Evolutionary conservation across 75 land plant species (phyloP).

Genomic region (Selaginella tamariscina): DNA sequence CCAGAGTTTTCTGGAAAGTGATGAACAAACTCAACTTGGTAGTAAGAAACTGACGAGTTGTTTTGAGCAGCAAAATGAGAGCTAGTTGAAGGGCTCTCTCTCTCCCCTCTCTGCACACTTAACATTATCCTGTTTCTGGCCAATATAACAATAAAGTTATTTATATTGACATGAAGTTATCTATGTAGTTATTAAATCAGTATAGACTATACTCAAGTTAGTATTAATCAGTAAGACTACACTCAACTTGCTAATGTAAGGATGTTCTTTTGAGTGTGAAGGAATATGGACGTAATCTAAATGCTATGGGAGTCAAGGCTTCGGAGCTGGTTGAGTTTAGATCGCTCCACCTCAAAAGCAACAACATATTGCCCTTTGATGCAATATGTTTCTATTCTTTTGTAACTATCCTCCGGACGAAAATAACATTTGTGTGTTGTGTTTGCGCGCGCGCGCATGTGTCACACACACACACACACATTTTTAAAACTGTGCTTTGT

Average conservation of each 20-base stretch:
- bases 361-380: background rate
- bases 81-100: slow-evolving; percentile 65
- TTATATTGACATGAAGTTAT: background rate
- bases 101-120: background rate
- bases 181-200: background rate
- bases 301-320: slow-evolving; percentile 57
- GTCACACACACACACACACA: too few species aligned
- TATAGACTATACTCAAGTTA: too few species aligned
- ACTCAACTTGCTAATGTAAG: background rate
- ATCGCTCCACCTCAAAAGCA: slow-evolving; percentile 63
- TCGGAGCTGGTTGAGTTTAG: slow-evolving; percentile 51
- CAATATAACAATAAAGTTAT: background rate
- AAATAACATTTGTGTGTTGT: too few species aligned
- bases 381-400: background rate
- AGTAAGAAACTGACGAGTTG: slow-evolving; percentile 40
- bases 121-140: background rate
- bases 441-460: too few species aligned
- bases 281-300: slow-evolving; percentile 86
- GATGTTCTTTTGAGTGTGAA: slow-evolving; percentile 16
- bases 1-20: slow-evolving; percentile 61
- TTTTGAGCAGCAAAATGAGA: slow-evolving; percentile 59
- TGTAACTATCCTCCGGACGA: background rate
- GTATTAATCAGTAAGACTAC: too few species aligned
- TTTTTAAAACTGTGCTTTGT: too few species aligned
- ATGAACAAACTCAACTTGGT: slow-evolving; percentile 42